Percentiles rank a stretch among this genome's conserved stretches.
These are phyloP conservation scores for Stagonosporopsis chrysanthemi DNA, from an alignment of 2,329 filamentous ascomycete species.

Conservation along the genomic window DNA sequence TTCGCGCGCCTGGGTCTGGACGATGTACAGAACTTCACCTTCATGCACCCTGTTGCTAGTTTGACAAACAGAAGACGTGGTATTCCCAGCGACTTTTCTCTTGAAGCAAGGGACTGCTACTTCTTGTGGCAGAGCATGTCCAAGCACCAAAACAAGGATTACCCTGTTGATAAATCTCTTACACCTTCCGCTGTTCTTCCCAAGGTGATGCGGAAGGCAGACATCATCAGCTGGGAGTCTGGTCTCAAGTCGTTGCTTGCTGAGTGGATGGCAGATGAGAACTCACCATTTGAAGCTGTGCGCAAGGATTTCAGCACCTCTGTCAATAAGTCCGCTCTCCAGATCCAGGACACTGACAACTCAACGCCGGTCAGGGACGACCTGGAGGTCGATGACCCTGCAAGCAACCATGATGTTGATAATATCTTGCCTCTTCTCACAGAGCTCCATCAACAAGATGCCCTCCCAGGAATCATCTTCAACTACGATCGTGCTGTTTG, in stretches of 20 bases:
- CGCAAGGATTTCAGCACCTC: conserved; percentile 53
- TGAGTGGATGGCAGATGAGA: conserved; percentile 65
- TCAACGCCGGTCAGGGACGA: conserved; percentile 19
- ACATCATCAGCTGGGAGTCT: conserved; percentile 72
- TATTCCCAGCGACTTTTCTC: conserved; percentile 70
- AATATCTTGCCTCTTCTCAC: conserved; percentile 66
- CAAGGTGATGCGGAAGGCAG: conserved; percentile 66
- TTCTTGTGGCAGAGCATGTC: conserved; percentile 70
- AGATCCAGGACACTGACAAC: conserved; percentile 9
- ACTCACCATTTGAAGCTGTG: conserved; percentile 62
- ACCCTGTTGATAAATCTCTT: conserved; percentile 60
- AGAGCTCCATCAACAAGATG: conserved; percentile 68
- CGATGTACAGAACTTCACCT: conserved; percentile 59
- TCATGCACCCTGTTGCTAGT: conserved; percentile 72
- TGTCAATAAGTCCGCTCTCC: conserved; percentile 18
- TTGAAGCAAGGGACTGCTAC: conserved; percentile 76
- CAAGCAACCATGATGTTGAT: conserved; percentile 35
- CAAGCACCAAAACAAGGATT: conserved; percentile 61
- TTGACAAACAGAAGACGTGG: conserved; percentile 68
- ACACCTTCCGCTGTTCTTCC: conserved; percentile 60
- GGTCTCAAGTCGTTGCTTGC: conserved; percentile 65
- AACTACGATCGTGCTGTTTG: conserved; percentile 75
- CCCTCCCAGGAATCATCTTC: conserved; percentile 77
- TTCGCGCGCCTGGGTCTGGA: conserved; percentile 58
- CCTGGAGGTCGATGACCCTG: conserved; percentile 34